Conservation (phyloP, 805 yeast genomes). For the Ogataea zsoltii region DNA sequence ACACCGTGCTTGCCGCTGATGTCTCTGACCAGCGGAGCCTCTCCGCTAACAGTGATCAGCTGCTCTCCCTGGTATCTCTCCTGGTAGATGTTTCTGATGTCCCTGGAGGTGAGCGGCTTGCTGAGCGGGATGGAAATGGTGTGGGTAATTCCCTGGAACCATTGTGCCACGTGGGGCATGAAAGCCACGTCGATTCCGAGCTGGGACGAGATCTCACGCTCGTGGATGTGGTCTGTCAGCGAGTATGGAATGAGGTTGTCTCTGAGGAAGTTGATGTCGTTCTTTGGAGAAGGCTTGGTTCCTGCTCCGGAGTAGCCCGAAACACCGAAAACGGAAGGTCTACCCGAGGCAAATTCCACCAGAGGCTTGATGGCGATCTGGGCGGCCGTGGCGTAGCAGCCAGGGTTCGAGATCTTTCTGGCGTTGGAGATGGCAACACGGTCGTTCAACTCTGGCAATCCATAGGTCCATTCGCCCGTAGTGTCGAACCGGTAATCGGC, state of each 20-base stretch:
- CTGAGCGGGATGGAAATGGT: constrained; percentile 89
- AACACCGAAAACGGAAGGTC: constrained; percentile 89
- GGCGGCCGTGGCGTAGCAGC: constrained; percentile 99
- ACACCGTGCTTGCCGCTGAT: constrained; percentile 94
- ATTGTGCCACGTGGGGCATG: constrained; percentile 96
- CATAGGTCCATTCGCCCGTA: constrained; percentile 87
- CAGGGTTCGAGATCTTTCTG: constrained; percentile 90
- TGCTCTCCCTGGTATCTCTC: constrained; percentile 87
- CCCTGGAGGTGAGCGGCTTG: constrained; percentile 71
- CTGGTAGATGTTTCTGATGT: constrained; percentile 80
- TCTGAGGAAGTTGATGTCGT: constrained; percentile 70
- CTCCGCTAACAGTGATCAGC: constrained; percentile 82
- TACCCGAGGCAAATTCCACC: constrained; percentile 62
- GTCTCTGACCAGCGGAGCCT: constrained; percentile 90
- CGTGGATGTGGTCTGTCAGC: constrained; percentile 95
- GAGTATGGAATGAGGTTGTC: constrained; percentile 94
- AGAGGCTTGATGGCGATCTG: constrained; percentile 91
- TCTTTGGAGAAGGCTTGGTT: constrained; percentile 96
- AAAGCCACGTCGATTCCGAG: constrained; percentile 82
- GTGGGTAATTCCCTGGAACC: constrained; percentile 98
- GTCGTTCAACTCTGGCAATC: constrained; percentile 87
- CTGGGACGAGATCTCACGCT: constrained; percentile 83
- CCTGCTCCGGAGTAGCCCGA: constrained; percentile 99
- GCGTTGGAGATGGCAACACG: constrained; percentile 70
- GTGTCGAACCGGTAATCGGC: constrained; percentile 96